These are phyloP conservation scores for Sporothrix mexicana DNA, from an alignment of 2,329 filamentous ascomycete genomes.

Conservation along the genomic window DNA sequence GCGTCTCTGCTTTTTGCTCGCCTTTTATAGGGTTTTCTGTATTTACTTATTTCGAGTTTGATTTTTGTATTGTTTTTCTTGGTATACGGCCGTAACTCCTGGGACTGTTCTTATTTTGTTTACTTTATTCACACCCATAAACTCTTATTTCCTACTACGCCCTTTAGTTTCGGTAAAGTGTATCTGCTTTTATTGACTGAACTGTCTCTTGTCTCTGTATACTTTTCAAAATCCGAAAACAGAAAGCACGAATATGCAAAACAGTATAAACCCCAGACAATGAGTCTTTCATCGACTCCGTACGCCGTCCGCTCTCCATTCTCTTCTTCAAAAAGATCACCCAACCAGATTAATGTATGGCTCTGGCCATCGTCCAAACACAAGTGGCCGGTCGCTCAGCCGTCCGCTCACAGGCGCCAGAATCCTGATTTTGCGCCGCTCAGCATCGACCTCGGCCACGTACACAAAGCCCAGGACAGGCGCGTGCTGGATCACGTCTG, in stretches of 20 bases:
- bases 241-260: not conserved
- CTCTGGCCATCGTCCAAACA: slow-evolving; percentile 88
- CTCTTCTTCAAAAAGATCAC: slow-evolving; percentile 38
- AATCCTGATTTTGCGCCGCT: slow-evolving; percentile 78
- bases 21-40: not conserved
- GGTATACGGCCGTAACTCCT: not conserved
- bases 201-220: not conserved
- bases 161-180: too few species aligned
- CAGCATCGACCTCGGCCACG: slow-evolving; percentile 87
- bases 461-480: slow-evolving; percentile 93
- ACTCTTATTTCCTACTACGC: not conserved
- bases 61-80: not conserved
- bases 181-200: not conserved
- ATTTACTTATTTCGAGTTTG: not conserved
- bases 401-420: slow-evolving; percentile 83
- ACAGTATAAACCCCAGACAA: not conserved
- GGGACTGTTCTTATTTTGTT: not conserved
- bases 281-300: not conserved
- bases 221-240: not conserved
- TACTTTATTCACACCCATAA: not conserved
- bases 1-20: not conserved
- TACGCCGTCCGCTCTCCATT: not conserved
- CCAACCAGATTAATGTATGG: slow-evolving; percentile 78
- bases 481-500: slow-evolving; percentile 76
- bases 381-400: slow-evolving; percentile 77